Base-by-base conservation (phyloP, 306 rosid genomes). In the Luffa aegyptiaca region DNA sequence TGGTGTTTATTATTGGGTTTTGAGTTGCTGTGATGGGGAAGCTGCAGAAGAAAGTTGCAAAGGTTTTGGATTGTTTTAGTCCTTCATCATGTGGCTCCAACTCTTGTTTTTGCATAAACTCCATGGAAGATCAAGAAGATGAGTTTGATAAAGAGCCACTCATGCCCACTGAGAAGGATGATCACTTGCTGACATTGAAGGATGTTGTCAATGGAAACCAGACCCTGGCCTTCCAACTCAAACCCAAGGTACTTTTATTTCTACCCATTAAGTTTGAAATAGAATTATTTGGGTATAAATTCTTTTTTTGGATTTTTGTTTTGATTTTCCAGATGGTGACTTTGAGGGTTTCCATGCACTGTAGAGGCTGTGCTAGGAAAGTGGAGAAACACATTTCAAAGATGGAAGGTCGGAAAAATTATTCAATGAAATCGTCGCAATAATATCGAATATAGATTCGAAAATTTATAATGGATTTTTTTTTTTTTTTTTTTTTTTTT, bases 261-360 rank as follows among this genome's bases (percentile, higher is more conserved):
- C 39, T 3, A n/a, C 52, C 52, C 14, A 5, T 53, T 14, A 14
- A 4, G 16, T 61, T 61, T 62, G 37, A 63, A 33, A 68, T 7
- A 6, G 33, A 18, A 61, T 13, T 61, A 61, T 13, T 61, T 21
- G 68, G 39, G 5, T 26, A 2, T 61, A 7, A 61, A 26, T 11
- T 4, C 10, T 9, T 33, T 31, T 9, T 20, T 5, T 26, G 59
- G 26, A 55, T 55, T 55, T 55, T 21, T 55, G 63, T 20, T 58
- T 21, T 58, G 75, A 21, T 31, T 74, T 49, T 74, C 84, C 85
- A 95, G 99, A 86, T 90, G 79, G 99, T 95, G 44, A 89, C 84
- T 80, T 68, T 95, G 81, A 90, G 81, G 86, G 99, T 95, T 71
- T 90, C 97, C 81, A 95, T 95, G 94, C 97, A 95, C 83, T 95